Evolutionary conservation across 75 land plant genomes (phyloP), one percentile per base, ranked within the genome.

Genomic region (Sequoiadendron giganteum): DNA sequence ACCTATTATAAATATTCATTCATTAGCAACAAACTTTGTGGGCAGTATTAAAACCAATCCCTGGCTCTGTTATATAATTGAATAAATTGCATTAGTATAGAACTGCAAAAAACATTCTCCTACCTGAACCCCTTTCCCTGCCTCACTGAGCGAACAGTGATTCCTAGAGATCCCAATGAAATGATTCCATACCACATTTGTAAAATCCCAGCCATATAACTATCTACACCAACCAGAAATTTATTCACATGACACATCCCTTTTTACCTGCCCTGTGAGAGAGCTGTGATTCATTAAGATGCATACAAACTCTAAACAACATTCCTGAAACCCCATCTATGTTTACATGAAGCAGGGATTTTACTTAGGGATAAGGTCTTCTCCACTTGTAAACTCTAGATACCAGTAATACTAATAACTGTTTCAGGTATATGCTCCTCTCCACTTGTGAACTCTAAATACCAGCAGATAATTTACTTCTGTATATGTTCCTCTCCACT

Each of bases 61-160:
- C 25, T 42, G 43, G 43, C 18, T 78, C 28, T 79, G 25, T 21
- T 40, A 40, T 40, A 19, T 40, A 19, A 40, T 18, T 42, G 70
- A 65, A 65, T 65, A 16, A 19, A 40, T 18, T 79, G 28, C 28
- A 65, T 65, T 2, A 42, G 82, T 79, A 42, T 30, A 38, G 18
- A 40, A 40, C 82, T 79, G 21, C 18, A 79, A 8, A 79, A 79
- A 19, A 40, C 42, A 42, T 2, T 76, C 43, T 79, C 82, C 82
- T 79, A 79, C 82, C 82, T 79, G 47, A 43, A 15, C 45, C 82
- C 40, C 82, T 79, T 21, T 79, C 82, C 82, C 45, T 42, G 82
- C 28, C n/a, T 40, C 82, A 79, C 42, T 79, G n/a, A 40, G 45
- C 9, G 11, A 79, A 19, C 11, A 39, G 47, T 79, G 21, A 39